Evolutionary conservation across 1,139 yeast species (phyloP), one percentile per base, ranked within the genome.

Genomic region (Debaryomyces robertsiae): DNA sequence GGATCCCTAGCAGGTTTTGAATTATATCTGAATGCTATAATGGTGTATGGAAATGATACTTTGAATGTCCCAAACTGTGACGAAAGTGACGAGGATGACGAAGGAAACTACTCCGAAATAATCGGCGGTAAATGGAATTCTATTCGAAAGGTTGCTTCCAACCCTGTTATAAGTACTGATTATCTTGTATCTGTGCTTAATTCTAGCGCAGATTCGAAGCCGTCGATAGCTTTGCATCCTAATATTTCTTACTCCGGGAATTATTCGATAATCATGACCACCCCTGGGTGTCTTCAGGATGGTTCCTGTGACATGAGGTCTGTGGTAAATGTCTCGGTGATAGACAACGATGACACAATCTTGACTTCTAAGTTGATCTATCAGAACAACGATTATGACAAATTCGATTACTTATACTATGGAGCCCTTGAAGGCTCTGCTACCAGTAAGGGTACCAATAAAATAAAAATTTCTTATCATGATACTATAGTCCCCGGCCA

Each of bases 211-310:
- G 54, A 66, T 22, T 18, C 27, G 5, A 32, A 25, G 13, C 36
- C 43, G 9, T 75, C 77, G 14, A 82, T 88, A 10, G 67, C 75
- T 1, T 82, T 84, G 55, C 72, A 73, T 46, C 93, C 96, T 6
- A 82, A 85, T 47, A 76, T 90, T 16, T 72, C 88, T 0, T 76
- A 80, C 46, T 69, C 88, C 0, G 98, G 97, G 9, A 73, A 81
- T 47, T 93, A 89, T 59, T 72, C 89, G 0, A 70, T 93, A 25
- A 68, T 81, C 40, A 54, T 91, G 43, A 81, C 77, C 50, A 93
- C 98, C 0, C 97, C 97, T 0, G 98, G 98, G 0, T 93, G 99
- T 64, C 46, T 65, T 2, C 61, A 56, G 7, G 96, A 88, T 57
- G 65, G 69, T 33, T 76, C 95, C 0, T 93, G 99, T 63, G 53